These are phyloP conservation scores for Plantago rigida DNA, from an alignment of 305 asterid species.

Conservation along the genomic window DNA sequence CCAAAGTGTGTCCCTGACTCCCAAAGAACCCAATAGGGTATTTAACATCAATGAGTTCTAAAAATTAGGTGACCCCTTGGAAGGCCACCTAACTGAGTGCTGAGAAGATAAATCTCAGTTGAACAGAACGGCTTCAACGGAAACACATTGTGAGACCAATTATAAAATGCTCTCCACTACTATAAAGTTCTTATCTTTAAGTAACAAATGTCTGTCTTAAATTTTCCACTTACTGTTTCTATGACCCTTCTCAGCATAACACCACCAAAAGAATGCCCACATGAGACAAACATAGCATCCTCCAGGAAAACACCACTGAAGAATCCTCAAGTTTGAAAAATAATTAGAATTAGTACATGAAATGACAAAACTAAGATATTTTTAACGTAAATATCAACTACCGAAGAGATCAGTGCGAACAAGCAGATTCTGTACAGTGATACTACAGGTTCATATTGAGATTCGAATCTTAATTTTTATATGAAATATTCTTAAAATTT, in stretches of 20 bases:
- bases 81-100: no score
- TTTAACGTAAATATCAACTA: conserved; percentile 17
- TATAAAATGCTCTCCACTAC: no score
- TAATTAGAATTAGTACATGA: conserved; percentile 17
- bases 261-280: conserved; percentile 99
- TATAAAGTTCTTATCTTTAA: neutral
- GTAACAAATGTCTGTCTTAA: conserved; percentile 6
- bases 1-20: no score
- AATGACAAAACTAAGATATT: conserved; percentile 7
- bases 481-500: no score
- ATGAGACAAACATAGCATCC: conserved; percentile 85
- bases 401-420: conserved; percentile 11
- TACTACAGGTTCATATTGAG: neutral
- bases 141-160: no score
- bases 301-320: conserved; percentile 85
- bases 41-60: no score
- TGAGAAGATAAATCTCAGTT: no score
- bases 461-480: no score
- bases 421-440: neutral
- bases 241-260: conserved; percentile 73
- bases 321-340: conserved; percentile 33
- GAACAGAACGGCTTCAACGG: no score
- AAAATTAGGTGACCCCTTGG: no score
- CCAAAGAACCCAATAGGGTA: no score
- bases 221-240: conserved; percentile 55